These are phyloP conservation scores for Nemania sp. DNA, from an alignment of 2,329 filamentous ascomycete genomes.

Conservation along the genomic window DNA sequence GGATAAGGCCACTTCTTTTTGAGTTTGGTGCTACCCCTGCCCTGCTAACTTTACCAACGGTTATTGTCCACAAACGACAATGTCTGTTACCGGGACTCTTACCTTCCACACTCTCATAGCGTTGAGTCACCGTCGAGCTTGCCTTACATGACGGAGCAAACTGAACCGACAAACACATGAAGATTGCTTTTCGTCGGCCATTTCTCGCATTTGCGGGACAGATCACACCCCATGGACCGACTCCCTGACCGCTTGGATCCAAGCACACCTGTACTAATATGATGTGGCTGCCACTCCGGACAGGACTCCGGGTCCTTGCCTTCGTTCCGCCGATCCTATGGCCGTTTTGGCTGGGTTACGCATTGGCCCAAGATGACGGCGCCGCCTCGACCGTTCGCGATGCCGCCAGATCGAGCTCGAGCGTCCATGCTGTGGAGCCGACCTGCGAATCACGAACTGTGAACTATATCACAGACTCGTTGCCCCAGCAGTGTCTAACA, in stretches of 20 bases:
- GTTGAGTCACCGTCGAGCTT: not conserved
- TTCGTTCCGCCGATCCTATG: conserved; percentile 23
- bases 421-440: conserved; percentile 33
- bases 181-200: too few relatives aligned
- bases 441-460: conserved; percentile 65
- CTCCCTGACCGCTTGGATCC: conserved; percentile 20
- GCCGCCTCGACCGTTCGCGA: conserved; percentile 25
- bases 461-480: conserved; percentile 79
- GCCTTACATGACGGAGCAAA: conserved; percentile 1
- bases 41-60: too few relatives aligned
- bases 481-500: conserved; percentile 75
- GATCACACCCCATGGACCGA: conserved; percentile 29
- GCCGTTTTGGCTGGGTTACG: conserved; percentile 14
- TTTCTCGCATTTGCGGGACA: conserved; percentile 7
- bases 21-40: too few relatives aligned
- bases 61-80: too few relatives aligned
- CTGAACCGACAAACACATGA: too few relatives aligned
- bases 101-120: not conserved
- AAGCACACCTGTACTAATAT: conserved; percentile 21
- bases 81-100: too few relatives aligned
- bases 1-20: too few relatives aligned
- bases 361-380: conserved; percentile 27
- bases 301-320: conserved; percentile 24
- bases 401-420: conserved; percentile 24
- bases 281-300: conserved; percentile 33